Conservation (phyloP, 164 flowering plant species). For the Nymphaea colorata region DNA sequence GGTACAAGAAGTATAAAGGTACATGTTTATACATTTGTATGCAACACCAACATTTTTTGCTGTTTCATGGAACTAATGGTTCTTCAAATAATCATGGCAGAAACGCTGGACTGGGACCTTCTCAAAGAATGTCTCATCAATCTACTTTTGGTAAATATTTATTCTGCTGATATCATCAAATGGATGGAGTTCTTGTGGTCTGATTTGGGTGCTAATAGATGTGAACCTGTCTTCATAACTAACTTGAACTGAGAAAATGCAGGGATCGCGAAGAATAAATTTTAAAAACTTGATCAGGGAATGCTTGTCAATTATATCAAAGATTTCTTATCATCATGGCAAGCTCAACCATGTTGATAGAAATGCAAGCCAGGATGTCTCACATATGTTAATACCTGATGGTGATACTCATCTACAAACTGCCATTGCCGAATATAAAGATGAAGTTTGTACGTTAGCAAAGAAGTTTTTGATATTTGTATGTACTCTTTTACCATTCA, state of each 20-base stretch:
- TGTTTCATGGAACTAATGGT: not conserved
- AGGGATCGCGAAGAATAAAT: conserved; percentile 63
- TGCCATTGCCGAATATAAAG: conserved; percentile 36
- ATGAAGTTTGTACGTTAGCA: conserved; percentile 28
- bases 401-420: conserved; percentile 23
- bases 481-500: conserved; percentile 6
- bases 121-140: conserved; percentile 56
- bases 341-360: conserved; percentile 6
- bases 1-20: conserved; percentile 43
- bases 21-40: conserved; percentile 2
- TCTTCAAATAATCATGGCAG: conserved; percentile 26
- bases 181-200: not conserved
- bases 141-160: conserved; percentile 51
- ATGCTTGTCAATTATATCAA: conserved; percentile 33
- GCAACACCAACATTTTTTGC: not conserved
- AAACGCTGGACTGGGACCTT: conserved; percentile 47
- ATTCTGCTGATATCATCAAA: not conserved
- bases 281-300: conserved; percentile 53
- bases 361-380: not conserved
- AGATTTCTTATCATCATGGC: conserved; percentile 14
- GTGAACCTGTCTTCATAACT: not conserved
- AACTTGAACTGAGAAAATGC: conserved; percentile 5
- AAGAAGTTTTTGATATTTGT: conserved; percentile 54
- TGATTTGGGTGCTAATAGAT: too few relatives aligned
- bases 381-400: conserved; percentile 8